phyloP scores from a whole-genome alignment of 129 eudicot species.

The Flaveria trinervia region DNA sequence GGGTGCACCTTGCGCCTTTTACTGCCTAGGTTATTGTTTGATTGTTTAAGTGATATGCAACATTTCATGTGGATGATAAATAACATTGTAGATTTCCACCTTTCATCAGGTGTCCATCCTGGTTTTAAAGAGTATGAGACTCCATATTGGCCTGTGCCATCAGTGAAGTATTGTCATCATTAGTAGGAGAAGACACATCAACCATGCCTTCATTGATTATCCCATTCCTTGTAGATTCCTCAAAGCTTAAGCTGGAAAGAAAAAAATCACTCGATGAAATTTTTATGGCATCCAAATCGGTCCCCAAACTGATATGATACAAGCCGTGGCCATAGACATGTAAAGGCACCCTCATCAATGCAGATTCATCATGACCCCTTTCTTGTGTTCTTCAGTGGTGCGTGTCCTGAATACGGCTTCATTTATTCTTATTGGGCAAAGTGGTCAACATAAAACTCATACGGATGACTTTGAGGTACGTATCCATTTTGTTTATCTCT shows the following conservation, averaged over 20 bases:
- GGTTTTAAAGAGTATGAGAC: slow-evolving; percentile 61
- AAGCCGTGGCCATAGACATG: slow-evolving; percentile 44
- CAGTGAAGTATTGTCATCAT: slow-evolving; percentile 59
- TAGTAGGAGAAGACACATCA: slow-evolving; percentile 47
- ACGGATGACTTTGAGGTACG: slow-evolving; percentile 66
- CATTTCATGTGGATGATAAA: slow-evolving; percentile 13
- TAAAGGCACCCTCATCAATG: slow-evolving; percentile 50
- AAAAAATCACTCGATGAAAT: slow-evolving; percentile 26
- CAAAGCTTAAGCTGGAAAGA: slow-evolving; percentile 63
- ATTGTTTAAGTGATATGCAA: not conserved
- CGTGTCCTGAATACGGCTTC: slow-evolving; percentile 54
- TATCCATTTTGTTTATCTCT: not conserved
- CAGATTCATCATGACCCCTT: slow-evolving; percentile 63
- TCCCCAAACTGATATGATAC: slow-evolving; percentile 47
- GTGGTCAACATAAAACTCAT: slow-evolving; percentile 28
- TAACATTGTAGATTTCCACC: not conserved
- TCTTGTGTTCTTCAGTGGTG: slow-evolving; percentile 62
- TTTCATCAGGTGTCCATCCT: slow-evolving; percentile 64
- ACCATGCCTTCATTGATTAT: slow-evolving; percentile 54
- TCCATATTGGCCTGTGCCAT: slow-evolving; percentile 77
- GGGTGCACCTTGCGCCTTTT: not conserved
- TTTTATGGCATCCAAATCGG: slow-evolving; percentile 66
- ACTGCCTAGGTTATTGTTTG: not conserved
- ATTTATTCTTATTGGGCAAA: slow-evolving; percentile 60
- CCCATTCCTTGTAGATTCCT: slow-evolving; percentile 58